Conservation (phyloP, 768 basidiomycete species). For the Coprinopsis cinerea region DNA sequence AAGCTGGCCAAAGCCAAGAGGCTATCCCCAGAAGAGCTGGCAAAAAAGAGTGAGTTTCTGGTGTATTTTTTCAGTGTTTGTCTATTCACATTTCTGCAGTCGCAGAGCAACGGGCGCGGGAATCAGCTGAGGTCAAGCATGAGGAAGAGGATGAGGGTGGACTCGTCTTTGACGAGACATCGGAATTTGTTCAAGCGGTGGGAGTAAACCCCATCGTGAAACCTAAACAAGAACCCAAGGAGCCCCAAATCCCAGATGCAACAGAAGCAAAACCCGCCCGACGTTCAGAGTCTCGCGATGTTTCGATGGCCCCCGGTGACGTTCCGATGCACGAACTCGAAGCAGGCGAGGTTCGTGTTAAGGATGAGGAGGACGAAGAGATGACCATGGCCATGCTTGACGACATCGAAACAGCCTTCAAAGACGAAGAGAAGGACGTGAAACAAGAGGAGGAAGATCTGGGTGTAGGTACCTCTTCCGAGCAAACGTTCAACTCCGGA, state of each 20-base stretch:
- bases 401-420: constrained; percentile 67
- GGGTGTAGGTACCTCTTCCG: constrained; percentile 58
- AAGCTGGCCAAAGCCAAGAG: constrained; percentile 76
- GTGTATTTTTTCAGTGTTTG: background rate
- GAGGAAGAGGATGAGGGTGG: constrained; percentile 47
- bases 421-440: constrained; percentile 55
- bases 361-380: constrained; percentile 73
- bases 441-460: constrained; percentile 26
- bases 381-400: constrained; percentile 71
- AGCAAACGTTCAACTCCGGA: constrained; percentile 77
- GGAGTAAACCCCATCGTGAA: constrained; percentile 54
- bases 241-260: constrained; percentile 17
- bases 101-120: constrained; percentile 51
- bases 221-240: constrained; percentile 42
- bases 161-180: constrained; percentile 92
- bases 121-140: constrained; percentile 37
- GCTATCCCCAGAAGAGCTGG: constrained; percentile 76
- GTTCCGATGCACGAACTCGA: constrained; percentile 69
- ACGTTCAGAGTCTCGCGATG: constrained; percentile 43
- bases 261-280: background rate
- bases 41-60: constrained; percentile 56
- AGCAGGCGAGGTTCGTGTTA: constrained; percentile 72
- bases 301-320: constrained; percentile 55
- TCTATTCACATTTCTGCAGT: constrained; percentile 35
- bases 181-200: constrained; percentile 90